Evolutionary conservation across 306 rosid genomes (phyloP), one percentile per base, ranked within the genome.

Genomic region (Medicago arabica): DNA sequence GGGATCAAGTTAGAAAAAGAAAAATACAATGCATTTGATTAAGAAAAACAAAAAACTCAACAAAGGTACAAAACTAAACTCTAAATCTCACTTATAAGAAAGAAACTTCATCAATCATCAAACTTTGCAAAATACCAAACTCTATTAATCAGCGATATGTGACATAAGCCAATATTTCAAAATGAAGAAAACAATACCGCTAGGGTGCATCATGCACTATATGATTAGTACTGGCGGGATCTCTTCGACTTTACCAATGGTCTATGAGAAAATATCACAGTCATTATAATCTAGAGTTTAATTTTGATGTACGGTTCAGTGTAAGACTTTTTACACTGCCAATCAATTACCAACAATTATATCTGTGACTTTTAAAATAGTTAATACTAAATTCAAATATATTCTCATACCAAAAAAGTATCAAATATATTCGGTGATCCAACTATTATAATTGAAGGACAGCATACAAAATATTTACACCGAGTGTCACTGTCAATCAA

Each of bases 21-120:
- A 6, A 39, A 51, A 75, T 13, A 63, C 28, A 71, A 51, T 71
- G 19, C 34, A 61, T 44, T 40, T 78, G 31, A 67, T 50, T 17
- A 11, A 12, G 57, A 64, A 87, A 40, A 34, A 41, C 58, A 17
- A 36, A 49, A 66, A 21, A 17, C 34, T 69, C 55, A 67, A 67
- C 18, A 68, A 61, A 41, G 50, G 28, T 23, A 23, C 28, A 23
- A 23, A 23, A 23, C 6, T 40, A 21, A 54, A 55, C 62, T 36
- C 34, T 13, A 46, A 55, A 41, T 54, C 60, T 60, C 66, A 40
- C 34, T 1, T 9, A 57, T 14, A 25, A 38, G 19, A 31, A 31
- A 72, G 15, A 25, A 28, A 44, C 23, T 43, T 44, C 34, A 15
- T 17, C 49, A 59, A 47, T 44, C 55, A 68, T 63, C 16, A 67